phyloP scores from a whole-genome alignment of 116 monocot species.

The Papilionanthe hybrid region DNA sequence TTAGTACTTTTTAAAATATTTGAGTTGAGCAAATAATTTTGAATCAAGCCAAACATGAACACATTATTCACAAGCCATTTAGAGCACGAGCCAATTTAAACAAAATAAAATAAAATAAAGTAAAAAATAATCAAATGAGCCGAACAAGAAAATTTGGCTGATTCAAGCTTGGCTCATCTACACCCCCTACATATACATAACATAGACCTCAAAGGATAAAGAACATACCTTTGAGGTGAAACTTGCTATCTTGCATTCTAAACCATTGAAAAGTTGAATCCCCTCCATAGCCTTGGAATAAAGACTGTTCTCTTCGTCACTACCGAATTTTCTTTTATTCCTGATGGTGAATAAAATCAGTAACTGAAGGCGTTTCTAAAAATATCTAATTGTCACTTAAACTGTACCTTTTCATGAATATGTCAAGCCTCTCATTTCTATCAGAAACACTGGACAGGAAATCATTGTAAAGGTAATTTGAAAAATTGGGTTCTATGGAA shows the following conservation, averaged over 20 bases:
- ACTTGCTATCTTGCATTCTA: conserved; percentile 83
- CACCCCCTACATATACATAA: too few relatives aligned
- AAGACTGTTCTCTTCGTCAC: conserved; percentile 29
- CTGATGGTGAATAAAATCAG: conserved; percentile 22
- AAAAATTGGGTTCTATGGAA: conserved; percentile 69
- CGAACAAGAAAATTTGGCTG: too few relatives aligned
- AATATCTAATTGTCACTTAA: not conserved
- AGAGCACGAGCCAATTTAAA: too few relatives aligned
- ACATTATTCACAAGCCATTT: too few relatives aligned
- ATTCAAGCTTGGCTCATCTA: too few relatives aligned
- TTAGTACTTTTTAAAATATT: too few relatives aligned
- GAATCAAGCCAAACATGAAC: too few relatives aligned
- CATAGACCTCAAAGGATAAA: too few relatives aligned
- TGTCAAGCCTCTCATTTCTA: conserved; percentile 24
- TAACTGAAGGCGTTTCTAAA: not conserved
- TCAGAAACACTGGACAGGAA: conserved; percentile 38
- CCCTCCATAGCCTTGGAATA: conserved; percentile 47
- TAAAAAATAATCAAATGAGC: too few relatives aligned
- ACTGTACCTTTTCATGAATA: conserved; percentile 59
- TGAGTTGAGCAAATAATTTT: too few relatives aligned
- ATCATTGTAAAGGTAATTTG: conserved; percentile 56
- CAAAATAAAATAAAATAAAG: too few relatives aligned
- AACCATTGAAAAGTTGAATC: conserved; percentile 49
- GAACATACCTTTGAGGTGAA: conserved; percentile 57
- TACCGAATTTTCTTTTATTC: conserved; percentile 55